Percentiles rank a stretch among this genome's conserved stretches.
Evolutionary conservation across 768 basidiomycete species (phyloP).

Genomic region (Lactifluus hygrophoroides): DNA sequence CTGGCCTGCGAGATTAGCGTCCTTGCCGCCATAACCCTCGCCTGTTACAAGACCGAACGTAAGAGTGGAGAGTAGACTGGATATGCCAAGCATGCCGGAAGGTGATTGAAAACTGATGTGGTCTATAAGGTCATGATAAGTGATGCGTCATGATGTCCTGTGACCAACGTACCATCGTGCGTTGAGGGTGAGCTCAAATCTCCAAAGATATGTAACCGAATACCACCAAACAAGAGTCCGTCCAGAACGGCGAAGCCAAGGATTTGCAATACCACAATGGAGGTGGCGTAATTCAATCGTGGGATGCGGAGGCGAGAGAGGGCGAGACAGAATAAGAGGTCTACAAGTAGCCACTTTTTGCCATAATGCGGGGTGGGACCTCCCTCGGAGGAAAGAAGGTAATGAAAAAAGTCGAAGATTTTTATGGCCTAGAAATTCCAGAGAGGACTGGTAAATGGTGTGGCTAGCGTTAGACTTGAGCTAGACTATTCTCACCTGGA

Average conservation of each 20-base stretch:
- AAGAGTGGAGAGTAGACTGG: slow-evolving; percentile 40
- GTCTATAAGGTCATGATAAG: slow-evolving; percentile 15
- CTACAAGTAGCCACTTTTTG: slow-evolving; percentile 66
- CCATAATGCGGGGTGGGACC: slow-evolving; percentile 33
- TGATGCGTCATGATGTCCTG: slow-evolving; percentile 8
- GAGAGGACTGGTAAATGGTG: neutral
- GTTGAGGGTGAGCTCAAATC: slow-evolving; percentile 21
- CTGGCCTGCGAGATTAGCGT: slow-evolving; percentile 68
- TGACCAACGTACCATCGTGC: slow-evolving; percentile 16
- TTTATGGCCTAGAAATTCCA: slow-evolving; percentile 54
- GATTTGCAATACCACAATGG: slow-evolving; percentile 57
- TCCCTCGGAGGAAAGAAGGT: slow-evolving; percentile 39
- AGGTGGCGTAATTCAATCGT: slow-evolving; percentile 55
- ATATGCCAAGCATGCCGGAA: slow-evolving; percentile 34
- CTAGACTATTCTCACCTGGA: slow-evolving; percentile 47
- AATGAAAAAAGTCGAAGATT: slow-evolving; percentile 57
- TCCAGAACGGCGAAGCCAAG: slow-evolving; percentile 53
- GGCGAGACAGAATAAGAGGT: slow-evolving; percentile 48
- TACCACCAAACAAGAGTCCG: slow-evolving; percentile 63
- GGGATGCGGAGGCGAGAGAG: slow-evolving; percentile 67
- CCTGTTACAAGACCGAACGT: slow-evolving; percentile 44
- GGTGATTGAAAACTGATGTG: slow-evolving; percentile 16
- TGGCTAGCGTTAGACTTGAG: neutral
- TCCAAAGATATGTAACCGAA: slow-evolving; percentile 45
- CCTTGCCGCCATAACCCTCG: slow-evolving; percentile 33